These are phyloP conservation scores for Epichloe sylvatica DNA, from an alignment of 2,329 filamentous ascomycete species.

Conservation along the genomic window DNA sequence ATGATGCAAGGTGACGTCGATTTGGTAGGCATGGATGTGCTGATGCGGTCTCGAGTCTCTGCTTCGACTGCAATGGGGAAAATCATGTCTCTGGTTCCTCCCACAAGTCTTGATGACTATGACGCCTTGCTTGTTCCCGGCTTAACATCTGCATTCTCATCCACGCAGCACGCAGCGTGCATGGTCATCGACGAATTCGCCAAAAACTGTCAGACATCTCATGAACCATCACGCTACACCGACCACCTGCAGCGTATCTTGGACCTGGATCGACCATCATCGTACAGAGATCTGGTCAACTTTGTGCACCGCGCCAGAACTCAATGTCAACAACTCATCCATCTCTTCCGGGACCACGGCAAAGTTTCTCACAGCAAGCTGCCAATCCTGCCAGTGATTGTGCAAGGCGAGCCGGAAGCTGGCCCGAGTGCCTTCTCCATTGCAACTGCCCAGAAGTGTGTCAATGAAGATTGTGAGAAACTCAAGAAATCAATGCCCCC, in stretches of 20 bases:
- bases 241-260: slow-evolving; percentile 58
- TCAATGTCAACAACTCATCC: slow-evolving; percentile 79
- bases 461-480: slow-evolving; percentile 72
- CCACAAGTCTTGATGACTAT: slow-evolving; percentile 45
- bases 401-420: slow-evolving; percentile 84
- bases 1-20: slow-evolving; percentile 98
- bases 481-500: slow-evolving; percentile 82
- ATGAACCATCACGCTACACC: slow-evolving; percentile 38
- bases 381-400: slow-evolving; percentile 73
- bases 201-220: slow-evolving; percentile 36
- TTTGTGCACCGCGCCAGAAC: slow-evolving; percentile 80
- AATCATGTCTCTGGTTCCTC: slow-evolving; percentile 65
- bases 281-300: slow-evolving; percentile 81
- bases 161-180: slow-evolving; percentile 70
- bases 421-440: slow-evolving; percentile 89
- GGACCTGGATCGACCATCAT: slow-evolving; percentile 64
- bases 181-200: slow-evolving; percentile 85
- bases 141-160: slow-evolving; percentile 62
- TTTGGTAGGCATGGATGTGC: slow-evolving; percentile 74
- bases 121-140: slow-evolving; percentile 51
- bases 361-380: slow-evolving; percentile 64
- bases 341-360: slow-evolving; percentile 81
- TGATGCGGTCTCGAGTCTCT: slow-evolving; percentile 79
- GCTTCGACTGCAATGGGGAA: slow-evolving; percentile 77
- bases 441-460: slow-evolving; percentile 72